Conservation (phyloP, 108 stramenopile genomes). For the Nitzschia sp. region DNA sequence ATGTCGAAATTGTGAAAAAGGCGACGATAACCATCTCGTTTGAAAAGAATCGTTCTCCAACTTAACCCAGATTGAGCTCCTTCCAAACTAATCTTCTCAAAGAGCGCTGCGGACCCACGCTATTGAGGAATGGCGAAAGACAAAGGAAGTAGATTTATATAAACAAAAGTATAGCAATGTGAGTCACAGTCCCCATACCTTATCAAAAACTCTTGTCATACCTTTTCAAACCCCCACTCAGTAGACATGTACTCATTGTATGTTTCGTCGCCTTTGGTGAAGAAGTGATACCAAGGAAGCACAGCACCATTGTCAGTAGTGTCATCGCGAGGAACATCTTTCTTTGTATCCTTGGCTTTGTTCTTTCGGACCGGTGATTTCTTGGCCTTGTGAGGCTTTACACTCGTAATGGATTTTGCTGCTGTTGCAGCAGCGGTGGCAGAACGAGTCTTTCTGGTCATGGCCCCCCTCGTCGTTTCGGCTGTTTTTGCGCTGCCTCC, state of each 20-base stretch:
- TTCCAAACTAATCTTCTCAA: constrained; percentile 69
- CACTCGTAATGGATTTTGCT: not conserved
- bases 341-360: not conserved
- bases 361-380: not conserved
- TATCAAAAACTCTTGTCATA: constrained; percentile 7
- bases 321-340: too few relatives aligned
- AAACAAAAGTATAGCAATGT: not conserved
- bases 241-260: constrained; percentile 59
- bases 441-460: too few relatives aligned
- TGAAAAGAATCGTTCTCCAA: constrained; percentile 70
- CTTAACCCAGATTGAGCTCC: constrained; percentile 69
- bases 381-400: not conserved
- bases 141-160: not conserved
- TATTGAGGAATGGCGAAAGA: constrained; percentile 1
- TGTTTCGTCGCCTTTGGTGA: constrained; percentile 51
- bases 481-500: too few relatives aligned
- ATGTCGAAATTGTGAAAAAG: constrained; percentile 63
- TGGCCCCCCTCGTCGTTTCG: too few relatives aligned
- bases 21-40: constrained; percentile 66
- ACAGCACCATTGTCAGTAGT: too few relatives aligned
- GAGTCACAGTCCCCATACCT: not conserved
- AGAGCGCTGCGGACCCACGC: constrained; percentile 49
- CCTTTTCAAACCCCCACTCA: constrained; percentile 62
- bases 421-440: too few relatives aligned
- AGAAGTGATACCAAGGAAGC: constrained; percentile 46